Evolutionary conservation across 371 early-diverging fungal genomes (phyloP).

Genomic region (Syncephalastrum sp.): DNA sequence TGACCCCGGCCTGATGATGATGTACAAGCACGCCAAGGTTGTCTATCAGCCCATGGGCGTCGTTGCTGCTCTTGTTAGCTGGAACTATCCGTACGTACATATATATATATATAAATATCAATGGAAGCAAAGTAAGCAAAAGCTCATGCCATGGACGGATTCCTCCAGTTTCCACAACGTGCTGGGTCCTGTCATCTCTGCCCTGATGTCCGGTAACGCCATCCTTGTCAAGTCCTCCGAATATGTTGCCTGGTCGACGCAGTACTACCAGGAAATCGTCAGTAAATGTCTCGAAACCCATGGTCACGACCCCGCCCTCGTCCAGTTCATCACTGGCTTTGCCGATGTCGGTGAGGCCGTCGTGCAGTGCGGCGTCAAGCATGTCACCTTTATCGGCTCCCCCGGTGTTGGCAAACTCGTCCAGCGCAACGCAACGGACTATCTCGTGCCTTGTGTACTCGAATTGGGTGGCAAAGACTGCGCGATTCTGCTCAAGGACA

Average conservation of each 20-base stretch:
- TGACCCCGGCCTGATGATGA: constrained; percentile 71
- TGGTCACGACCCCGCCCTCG: constrained; percentile 75
- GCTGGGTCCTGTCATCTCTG: constrained; percentile 80
- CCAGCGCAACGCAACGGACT: constrained; percentile 69
- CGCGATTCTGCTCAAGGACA: constrained; percentile 75
- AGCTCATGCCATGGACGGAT: neutral
- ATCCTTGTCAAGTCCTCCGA: constrained; percentile 84
- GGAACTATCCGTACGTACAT: constrained; percentile 72
- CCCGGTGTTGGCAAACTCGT: constrained; percentile 79
- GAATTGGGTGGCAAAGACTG: constrained; percentile 93
- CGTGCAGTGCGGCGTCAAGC: constrained; percentile 61
- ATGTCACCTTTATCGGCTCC: constrained; percentile 86
- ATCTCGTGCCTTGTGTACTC: constrained; percentile 81
- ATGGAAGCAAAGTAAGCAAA: neutral
- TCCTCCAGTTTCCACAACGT: constrained; percentile 69
- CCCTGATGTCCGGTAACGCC: constrained; percentile 84
- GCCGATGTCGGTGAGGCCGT: constrained; percentile 80
- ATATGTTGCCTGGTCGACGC: constrained; percentile 81
- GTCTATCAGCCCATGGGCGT: constrained; percentile 83
- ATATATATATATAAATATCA: neutral
- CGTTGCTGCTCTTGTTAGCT: constrained; percentile 76
- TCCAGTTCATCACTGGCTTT: constrained; percentile 79
- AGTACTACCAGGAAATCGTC: constrained; percentile 65
- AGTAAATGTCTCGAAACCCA: constrained; percentile 63
- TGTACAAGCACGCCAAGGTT: constrained; percentile 75